A percentile compares a stretch with the other conserved stretches of the same genome.
Conservation (phyloP, 768 basidiomycete species). For the Macrolepiota albuminosa region DNA sequence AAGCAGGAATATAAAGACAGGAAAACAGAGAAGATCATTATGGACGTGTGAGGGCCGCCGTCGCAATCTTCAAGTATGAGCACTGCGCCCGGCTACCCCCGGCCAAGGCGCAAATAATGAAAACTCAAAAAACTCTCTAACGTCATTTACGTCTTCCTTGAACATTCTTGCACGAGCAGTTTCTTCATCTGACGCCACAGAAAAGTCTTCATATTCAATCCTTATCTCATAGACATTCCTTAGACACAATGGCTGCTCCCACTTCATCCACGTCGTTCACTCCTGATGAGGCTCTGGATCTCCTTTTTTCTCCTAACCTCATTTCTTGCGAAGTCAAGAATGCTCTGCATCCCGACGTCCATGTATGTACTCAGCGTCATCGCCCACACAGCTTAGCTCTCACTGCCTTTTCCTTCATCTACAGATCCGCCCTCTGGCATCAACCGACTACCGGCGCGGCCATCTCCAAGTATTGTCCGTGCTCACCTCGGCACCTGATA, state of each 20-base stretch:
- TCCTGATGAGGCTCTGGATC: slow-evolving; percentile 63
- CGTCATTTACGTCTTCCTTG: not conserved
- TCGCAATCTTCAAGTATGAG: not conserved
- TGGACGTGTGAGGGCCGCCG: not conserved
- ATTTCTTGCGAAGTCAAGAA: slow-evolving; percentile 62
- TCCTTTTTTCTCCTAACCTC: slow-evolving; percentile 70
- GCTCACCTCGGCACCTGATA: slow-evolving; percentile 66
- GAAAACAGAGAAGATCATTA: not conserved
- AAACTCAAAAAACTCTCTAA: not conserved
- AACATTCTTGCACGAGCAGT: not conserved
- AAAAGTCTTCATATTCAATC: not conserved
- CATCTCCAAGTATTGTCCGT: slow-evolving; percentile 84
- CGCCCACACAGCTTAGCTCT: not conserved
- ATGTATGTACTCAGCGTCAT: slow-evolving; percentile 12
- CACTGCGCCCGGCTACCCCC: not conserved
- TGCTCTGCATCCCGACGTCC: slow-evolving; percentile 55
- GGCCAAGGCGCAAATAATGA: not conserved
- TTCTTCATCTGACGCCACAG: not conserved
- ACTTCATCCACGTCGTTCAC: slow-evolving; percentile 34
- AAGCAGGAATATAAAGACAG: not conserved
- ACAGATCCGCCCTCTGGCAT: slow-evolving; percentile 87
- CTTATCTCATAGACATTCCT: slow-evolving; percentile 6
- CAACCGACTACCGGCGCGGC: slow-evolving; percentile 75
- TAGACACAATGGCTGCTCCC: slow-evolving; percentile 10
- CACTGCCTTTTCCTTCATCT: not conserved